Base-by-base conservation (phyloP, 192 early-diverging fungal species). In the Coemansia sp. region DNA sequence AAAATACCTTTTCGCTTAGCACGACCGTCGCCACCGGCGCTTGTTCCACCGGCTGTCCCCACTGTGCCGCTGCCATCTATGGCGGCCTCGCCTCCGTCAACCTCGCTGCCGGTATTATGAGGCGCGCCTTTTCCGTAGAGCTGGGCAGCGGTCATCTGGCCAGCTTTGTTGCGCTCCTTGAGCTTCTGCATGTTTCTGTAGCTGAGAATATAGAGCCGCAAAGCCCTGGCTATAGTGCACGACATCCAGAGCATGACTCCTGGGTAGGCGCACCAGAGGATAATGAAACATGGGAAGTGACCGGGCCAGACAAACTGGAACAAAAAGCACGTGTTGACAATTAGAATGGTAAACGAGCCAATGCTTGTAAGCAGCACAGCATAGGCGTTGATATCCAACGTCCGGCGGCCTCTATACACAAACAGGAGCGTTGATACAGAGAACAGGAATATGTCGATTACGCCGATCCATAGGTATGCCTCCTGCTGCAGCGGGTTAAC, bases 301-400 rank as follows among this genome's bases (percentile, higher is more conserved):
- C 72, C 78, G 4, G 69, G 69, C 75, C 75, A 78, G 55, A 78
- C 75, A 45, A 78, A 78, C 59, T 78, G 75, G 66, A 78, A 78
- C 24, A 78, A 38, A 21, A 78, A 78, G 50, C 75, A 78, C 10
- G 75, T 72, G 69, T 78, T 78, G 54, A 78, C 75, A 9, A 73
- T 37, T 12, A 80, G 55, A 30, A 73, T 69, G 3, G 77, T 73
- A 19, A 73, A 63, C 4, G 77, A 73, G 2, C 77, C 77, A 8
- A 80, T 73, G 42, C 67, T 73, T 13, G 77, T 80, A 52, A 80
- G 61, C 27, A 80, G 61, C 53, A 80, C 71, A 0, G 77, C 71
- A 10, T 80, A 66, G 0, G 70, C 67, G 53, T 73, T 70, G 33
- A 80, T 73, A 54, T 73, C 71, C 12, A 73, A 52, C 1, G 71